Evolutionary conservation across 1,284 basidiomycete species (phyloP).

Genomic region (Sanghuangporus sanghuang): DNA sequence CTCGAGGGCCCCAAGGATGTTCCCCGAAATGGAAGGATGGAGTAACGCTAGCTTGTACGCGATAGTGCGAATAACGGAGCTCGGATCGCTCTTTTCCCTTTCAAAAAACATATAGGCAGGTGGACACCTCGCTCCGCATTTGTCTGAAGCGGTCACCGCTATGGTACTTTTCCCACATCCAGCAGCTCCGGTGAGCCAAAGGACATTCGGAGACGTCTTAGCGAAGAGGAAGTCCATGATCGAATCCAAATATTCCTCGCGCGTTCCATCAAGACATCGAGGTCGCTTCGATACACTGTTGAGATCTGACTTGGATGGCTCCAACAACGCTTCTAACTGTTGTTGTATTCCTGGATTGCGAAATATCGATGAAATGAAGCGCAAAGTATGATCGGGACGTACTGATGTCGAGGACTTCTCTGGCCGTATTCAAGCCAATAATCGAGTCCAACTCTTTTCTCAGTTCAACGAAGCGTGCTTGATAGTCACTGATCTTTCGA

Average conservation of each 20-base stretch:
- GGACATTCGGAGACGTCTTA: neutral
- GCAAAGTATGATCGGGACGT: neutral
- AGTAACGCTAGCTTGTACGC: neutral
- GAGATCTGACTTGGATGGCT: neutral
- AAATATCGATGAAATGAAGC: neutral
- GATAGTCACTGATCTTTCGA: neutral
- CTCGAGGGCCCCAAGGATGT: neutral
- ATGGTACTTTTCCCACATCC: conserved; percentile 7
- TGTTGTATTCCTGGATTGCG: neutral
- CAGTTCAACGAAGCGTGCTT: neutral
- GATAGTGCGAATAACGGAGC: neutral
- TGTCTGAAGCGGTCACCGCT: neutral
- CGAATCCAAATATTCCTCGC: neutral
- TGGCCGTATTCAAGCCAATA: neutral
- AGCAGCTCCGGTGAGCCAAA: neutral
- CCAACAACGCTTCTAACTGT: neutral
- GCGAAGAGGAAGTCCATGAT: neutral
- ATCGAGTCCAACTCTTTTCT: neutral
- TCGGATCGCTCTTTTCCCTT: neutral
- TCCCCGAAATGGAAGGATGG: neutral
- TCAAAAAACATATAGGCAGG: neutral
- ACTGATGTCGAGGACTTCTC: neutral
- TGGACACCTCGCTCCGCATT: neutral
- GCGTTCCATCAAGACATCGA: neutral
- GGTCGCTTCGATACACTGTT: neutral